Percentiles rank a stretch among this genome's conserved stretches.
phyloP scores from a whole-genome alignment of 2,329 filamentous ascomycete species.

The Apiospora sp. region DNA sequence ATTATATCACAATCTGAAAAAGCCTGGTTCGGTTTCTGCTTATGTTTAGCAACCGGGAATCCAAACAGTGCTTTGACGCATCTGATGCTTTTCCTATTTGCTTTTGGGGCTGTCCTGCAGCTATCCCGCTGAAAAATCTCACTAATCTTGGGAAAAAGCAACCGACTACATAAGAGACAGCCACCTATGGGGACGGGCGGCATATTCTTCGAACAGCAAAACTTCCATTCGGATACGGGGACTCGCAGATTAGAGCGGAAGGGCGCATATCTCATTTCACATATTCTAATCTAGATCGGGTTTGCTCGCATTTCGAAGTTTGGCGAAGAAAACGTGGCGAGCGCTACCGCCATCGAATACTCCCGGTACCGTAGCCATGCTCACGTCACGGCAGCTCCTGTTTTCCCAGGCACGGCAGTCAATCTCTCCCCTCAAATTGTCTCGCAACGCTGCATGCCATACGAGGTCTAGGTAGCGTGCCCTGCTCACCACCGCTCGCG shows the following conservation, averaged over 20 bases:
- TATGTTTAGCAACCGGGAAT: not conserved
- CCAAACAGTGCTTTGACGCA: conserved; percentile 3
- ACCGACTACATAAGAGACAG: not conserved
- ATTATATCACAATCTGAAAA: not conserved
- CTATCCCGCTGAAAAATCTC: not conserved
- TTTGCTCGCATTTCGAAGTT: conserved; percentile 20
- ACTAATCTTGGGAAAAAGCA: not conserved
- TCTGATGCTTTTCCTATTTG: not conserved
- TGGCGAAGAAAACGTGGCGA: conserved; percentile 23
- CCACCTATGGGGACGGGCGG: not conserved
- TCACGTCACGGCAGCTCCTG: conserved; percentile 14
- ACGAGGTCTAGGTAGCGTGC: not conserved
- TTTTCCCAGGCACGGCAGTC: conserved; percentile 22
- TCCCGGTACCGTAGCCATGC: not conserved
- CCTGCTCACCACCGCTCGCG: not conserved
- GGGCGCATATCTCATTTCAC: conserved; percentile 13
- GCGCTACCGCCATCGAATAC: not conserved
- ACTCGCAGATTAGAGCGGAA: conserved; percentile 16
- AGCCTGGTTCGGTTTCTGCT: not conserved
- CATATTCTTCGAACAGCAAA: not conserved
- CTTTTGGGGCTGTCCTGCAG: not conserved
- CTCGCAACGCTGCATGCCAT: conserved; percentile 13
- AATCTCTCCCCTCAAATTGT: conserved; percentile 16
- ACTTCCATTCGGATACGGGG: not conserved
- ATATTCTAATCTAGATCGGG: conserved; percentile 1